phyloP scores from a whole-genome alignment of 2,329 filamentous ascomycete species.

The Coleophoma crateriformis region DNA sequence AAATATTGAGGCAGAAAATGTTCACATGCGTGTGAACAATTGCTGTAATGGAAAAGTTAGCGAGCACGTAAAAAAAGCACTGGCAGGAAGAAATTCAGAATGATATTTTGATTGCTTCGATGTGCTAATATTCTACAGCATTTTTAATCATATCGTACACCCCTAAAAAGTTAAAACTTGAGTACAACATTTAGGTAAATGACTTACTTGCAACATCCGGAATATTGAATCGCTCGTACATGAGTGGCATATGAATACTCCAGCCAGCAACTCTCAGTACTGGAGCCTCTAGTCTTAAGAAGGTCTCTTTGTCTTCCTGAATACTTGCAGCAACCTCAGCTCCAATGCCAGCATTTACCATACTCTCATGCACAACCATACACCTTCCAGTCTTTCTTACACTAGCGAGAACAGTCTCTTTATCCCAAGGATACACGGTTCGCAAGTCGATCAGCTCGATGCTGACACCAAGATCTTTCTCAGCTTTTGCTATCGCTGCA shows the following conservation, averaged over 20 bases:
- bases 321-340: conserved; percentile 69
- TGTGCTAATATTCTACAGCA: conserved; percentile 20
- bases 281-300: conserved; percentile 63
- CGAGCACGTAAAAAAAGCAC: background rate
- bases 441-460: conserved; percentile 67
- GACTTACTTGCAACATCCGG: conserved; percentile 65
- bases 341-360: conserved; percentile 68
- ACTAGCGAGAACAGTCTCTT: conserved; percentile 57
- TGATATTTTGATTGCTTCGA: too few species aligned
- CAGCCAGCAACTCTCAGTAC: conserved; percentile 66
- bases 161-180: conserved; percentile 10
- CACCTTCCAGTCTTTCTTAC: conserved; percentile 66
- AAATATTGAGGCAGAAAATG: too few species aligned
- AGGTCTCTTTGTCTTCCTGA: conserved; percentile 56
- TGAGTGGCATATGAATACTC: conserved; percentile 61
- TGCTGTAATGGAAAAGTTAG: too few species aligned
- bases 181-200: background rate
- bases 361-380: conserved; percentile 69
- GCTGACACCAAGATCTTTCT: conserved; percentile 60
- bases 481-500: conserved; percentile 58
- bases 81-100: background rate
- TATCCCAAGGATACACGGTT: conserved; percentile 70
- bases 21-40: too few species aligned
- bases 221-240: conserved; percentile 60
- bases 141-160: conserved; percentile 28